A percentile compares a stretch with the other conserved stretches of the same genome.
Evolutionary conservation across 257 asterid species (phyloP).

Genomic region (Solanum lycopersicoides): DNA sequence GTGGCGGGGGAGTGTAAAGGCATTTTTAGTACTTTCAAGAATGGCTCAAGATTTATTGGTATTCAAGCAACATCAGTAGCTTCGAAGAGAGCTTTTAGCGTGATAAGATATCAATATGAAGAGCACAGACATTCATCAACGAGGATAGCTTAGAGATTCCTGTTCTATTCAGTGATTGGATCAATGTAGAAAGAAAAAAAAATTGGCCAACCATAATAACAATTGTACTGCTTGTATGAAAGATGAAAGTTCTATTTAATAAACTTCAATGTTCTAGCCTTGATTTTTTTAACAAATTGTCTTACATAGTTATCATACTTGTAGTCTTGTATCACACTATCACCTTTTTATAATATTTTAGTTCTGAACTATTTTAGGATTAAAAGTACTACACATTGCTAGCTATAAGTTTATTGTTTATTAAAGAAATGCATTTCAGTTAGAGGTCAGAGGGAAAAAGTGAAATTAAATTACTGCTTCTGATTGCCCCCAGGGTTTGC

Average conservation of each 20-base stretch:
- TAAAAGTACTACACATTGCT: background rate
- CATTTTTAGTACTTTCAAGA: background rate
- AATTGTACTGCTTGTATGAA: background rate
- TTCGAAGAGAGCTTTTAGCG: background rate
- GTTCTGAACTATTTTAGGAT: background rate
- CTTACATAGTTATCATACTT: background rate
- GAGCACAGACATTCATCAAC: background rate
- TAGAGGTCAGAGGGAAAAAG: background rate
- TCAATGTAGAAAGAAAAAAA: background rate
- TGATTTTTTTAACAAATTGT: too few species aligned
- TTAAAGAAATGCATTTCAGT: background rate
- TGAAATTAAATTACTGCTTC: background rate
- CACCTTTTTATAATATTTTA: background rate
- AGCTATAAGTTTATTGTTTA: background rate
- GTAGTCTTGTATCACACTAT: background rate
- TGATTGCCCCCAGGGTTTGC: background rate
- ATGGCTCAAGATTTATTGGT: background rate
- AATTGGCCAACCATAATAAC: background rate
- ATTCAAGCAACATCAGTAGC: background rate
- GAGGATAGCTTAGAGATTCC: background rate
- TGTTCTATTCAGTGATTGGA: background rate
- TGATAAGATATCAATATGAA: background rate
- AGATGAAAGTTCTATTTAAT: background rate
- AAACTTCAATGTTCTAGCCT: background rate
- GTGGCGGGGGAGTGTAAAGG: background rate